Base-by-base conservation (phyloP, 225 moss, liverwort and hornwort species). In the Climacium dendroides region DNA sequence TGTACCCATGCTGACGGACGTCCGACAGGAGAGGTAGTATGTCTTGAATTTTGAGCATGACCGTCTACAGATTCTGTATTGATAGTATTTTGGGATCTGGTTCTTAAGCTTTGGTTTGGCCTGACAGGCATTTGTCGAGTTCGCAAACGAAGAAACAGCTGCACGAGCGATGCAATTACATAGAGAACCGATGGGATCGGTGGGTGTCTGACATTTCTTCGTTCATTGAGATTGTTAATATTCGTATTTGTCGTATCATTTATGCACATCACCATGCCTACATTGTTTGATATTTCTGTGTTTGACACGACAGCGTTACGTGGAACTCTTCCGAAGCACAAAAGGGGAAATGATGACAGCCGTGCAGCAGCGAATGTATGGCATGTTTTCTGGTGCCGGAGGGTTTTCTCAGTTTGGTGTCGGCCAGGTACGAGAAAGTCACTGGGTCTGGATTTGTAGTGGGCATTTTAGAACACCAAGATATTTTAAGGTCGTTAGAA, bases 311-410 rank as follows among this genome's bases (percentile, higher is more conserved):
- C 97, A 99, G 99, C 96, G 99, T 61, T 99, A 99, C 81, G 99
- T 99, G 87, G 99, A 99, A 90, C 97, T 99, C 37, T 99, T 99
- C 88, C 97, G 99, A 72, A 97, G 97, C 84, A 99, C 99, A 64
- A 99, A 99, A 91, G 99, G 99, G 78, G 99, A 99, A 90, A 99
- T 97, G 99, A 97, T 99, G 99, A 99, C 99, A 66, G 99, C 99
- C 53, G 99, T 99, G 87, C 99, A 99, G 90, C 99, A 99, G 89
- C 95, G 99, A 74, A 99, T 99, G 97, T 99, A 97, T 85, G 97
- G 99, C 91, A 97, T 99, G 99, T 97, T 99, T 85, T 96, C 99
- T 86, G 96, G 99, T 77, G 97, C 92, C 41, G 96, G 96, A 83
- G 96, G 97, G 29, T 99, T 99, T 86, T 96, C 99, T 82, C 99